Evolutionary conservation across 208 protist genomes (phyloP), one percentile per base, ranked within the genome.

Genomic region (Leishmania martiniquensis): DNA sequence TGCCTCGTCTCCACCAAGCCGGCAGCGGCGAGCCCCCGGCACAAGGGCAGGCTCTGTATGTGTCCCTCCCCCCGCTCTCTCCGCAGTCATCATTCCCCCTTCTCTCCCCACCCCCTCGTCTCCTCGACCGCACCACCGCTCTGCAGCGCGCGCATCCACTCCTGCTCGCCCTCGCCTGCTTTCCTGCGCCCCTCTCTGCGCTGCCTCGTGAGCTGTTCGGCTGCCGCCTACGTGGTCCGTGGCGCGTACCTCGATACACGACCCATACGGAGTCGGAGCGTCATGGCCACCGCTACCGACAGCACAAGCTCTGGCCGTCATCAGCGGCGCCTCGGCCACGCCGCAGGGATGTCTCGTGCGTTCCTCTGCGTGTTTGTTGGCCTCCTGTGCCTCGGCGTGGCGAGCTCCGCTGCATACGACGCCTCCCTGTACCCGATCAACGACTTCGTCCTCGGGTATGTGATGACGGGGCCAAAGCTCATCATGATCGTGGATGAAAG

Each of bases 391-490:
- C 37, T 71, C 44, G 32, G 32, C 57, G 29, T 73, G 66, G 32
- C 44, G 44, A 34, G 66, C 49, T 73, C 68, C 22, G 63, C 45
- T 49, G 72, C 54, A 15, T 51, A 72, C 60, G 60, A 82, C 55
- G 52, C 72, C 1, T 72, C 60, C 10, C 39, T 39, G 25, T 73
- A 82, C 54, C 72, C 32, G 45, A 82, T 77, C 78, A 73, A 52
- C 62, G 78, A 82, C 45, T 17, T 77, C 12, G 74, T 55, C 5
- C 52, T 82, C 39, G 73, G 66, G 45, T 34, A 47, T 4, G 49
- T 82, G 32, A 39, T 52, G 49, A 65, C 15, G 32, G 65, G 54
- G 3, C 7, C 10, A 3, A 63, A 72, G 63, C 25, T 77, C n/a
- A 22, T 77, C 17, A 67, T 82, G 72, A 5, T 82, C 7, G 63